These are phyloP conservation scores for Colletotrichum chlorophyti DNA, from an alignment of 2,329 filamentous ascomycete species.

Conservation along the genomic window DNA sequence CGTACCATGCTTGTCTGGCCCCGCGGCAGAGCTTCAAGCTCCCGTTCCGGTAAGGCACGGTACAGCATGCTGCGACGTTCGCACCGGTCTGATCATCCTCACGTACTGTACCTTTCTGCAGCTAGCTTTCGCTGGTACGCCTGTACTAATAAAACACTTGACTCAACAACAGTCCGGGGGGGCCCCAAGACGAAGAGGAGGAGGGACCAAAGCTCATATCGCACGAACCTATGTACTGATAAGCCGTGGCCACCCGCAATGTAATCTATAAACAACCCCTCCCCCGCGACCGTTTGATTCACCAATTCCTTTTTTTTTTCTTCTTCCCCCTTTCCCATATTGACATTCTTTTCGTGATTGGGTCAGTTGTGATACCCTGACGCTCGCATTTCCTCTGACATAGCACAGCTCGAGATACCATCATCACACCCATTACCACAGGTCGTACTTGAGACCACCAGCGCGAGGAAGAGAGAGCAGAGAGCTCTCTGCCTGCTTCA, in stretches of 20 bases:
- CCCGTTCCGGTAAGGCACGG: background rate
- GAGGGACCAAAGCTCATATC: constrained; percentile 11
- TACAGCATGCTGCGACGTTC: background rate
- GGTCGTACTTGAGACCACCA: too few species aligned
- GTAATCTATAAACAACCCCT: constrained; percentile 27
- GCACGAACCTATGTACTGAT: constrained; percentile 11
- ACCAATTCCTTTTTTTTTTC: background rate
- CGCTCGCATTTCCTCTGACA: constrained; percentile 11
- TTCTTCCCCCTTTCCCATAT: background rate
- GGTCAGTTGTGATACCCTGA: too few species aligned
- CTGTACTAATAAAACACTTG: too few species aligned
- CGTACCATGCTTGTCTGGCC: too few species aligned
- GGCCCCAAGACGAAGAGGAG: too few species aligned
- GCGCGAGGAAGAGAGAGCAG: background rate
- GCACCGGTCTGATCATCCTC: constrained; percentile 6
- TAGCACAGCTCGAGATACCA: constrained; percentile 6
- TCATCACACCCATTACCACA: background rate
- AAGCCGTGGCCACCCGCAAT: constrained; percentile 29
- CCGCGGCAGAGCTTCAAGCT: background rate
- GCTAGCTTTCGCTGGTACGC: too few species aligned
- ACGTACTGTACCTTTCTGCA: background rate
- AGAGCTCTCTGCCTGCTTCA: too few species aligned
- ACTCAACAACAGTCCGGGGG: constrained; percentile 18
- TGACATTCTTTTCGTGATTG: background rate
- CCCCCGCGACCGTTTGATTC: background rate